Evolutionary conservation across 306 rosid genomes (phyloP).

Genomic region (Corylus avellana): DNA sequence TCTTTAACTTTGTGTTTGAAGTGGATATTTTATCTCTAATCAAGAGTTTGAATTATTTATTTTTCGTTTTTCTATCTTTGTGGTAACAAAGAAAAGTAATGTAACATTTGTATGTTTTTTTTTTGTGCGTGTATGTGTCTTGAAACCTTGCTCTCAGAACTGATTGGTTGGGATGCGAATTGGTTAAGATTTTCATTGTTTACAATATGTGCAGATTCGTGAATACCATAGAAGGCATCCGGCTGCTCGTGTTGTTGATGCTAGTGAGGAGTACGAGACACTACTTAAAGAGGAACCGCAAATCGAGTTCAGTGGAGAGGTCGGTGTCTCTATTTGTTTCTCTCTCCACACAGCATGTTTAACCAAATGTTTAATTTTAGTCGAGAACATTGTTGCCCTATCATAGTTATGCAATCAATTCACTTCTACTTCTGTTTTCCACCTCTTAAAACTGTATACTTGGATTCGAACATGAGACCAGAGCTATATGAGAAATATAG

Average conservation of each 20-base stretch:
- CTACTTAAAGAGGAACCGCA: constrained; percentile 84
- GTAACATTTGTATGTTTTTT: not conserved
- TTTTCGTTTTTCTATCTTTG: not conserved
- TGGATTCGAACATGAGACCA: not conserved
- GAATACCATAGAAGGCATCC: constrained; percentile 97
- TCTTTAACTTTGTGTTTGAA: not conserved
- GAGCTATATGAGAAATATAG: not conserved
- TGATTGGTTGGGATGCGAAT: not conserved
- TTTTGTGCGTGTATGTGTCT: not conserved
- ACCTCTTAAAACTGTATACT: not conserved
- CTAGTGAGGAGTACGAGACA: constrained; percentile 68
- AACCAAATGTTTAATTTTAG: not conserved
- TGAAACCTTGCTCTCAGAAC: constrained; percentile 8
- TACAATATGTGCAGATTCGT: constrained; percentile 65
- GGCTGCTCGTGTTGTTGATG: constrained; percentile 83
- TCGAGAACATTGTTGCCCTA: not conserved
- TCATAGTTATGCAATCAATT: not conserved
- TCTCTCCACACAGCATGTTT: not conserved
- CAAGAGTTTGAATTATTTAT: not conserved
- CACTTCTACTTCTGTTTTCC: not conserved
- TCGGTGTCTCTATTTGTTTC: constrained; percentile 27
- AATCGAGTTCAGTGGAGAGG: constrained; percentile 98
- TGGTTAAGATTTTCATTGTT: constrained; percentile 13
- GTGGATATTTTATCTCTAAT: not conserved
- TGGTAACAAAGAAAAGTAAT: not conserved